These are phyloP conservation scores for Xanthoconium separans DNA, from an alignment of 1,284 basidiomycete genomes.

Conservation along the genomic window DNA sequence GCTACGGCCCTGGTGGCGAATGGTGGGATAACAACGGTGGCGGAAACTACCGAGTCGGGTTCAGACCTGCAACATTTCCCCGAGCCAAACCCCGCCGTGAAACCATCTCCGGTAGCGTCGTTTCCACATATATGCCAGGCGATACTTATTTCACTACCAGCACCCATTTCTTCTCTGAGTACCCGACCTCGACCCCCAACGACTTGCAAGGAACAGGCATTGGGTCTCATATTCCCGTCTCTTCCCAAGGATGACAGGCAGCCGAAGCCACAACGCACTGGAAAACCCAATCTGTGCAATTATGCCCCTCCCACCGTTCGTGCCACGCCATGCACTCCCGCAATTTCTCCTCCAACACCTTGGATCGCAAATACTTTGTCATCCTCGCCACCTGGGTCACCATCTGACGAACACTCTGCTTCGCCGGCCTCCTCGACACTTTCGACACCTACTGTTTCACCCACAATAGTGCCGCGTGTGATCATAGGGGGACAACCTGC, in stretches of 20 bases:
- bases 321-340: not conserved
- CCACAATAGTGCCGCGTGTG: conserved; percentile 21
- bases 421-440: conserved; percentile 30
- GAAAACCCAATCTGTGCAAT: conserved; percentile 27
- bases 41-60: conserved; percentile 74
- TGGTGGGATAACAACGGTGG: conserved; percentile 92
- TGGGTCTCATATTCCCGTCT: conserved; percentile 7
- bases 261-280: conserved; percentile 4
- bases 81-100: conserved; percentile 17
- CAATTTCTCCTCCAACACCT: not conserved
- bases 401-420: conserved; percentile 16
- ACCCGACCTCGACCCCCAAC: not conserved
- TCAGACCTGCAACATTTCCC: conserved; percentile 34
- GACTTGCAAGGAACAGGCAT: conserved; percentile 15
- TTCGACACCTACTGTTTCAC: conserved; percentile 26
- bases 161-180: not conserved
- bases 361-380: not conserved
- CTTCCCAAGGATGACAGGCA: not conserved
- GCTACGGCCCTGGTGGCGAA: conserved; percentile 46
- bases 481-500: conserved; percentile 28
- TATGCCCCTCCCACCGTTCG: conserved; percentile 23
- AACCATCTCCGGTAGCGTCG: conserved; percentile 20
- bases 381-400: not conserved
- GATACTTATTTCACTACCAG: conserved; percentile 15
- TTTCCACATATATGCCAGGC: not conserved